phyloP scores from a whole-genome alignment of 2,329 filamentous ascomycete genomes.

The Fusarium vanettenii region DNA sequence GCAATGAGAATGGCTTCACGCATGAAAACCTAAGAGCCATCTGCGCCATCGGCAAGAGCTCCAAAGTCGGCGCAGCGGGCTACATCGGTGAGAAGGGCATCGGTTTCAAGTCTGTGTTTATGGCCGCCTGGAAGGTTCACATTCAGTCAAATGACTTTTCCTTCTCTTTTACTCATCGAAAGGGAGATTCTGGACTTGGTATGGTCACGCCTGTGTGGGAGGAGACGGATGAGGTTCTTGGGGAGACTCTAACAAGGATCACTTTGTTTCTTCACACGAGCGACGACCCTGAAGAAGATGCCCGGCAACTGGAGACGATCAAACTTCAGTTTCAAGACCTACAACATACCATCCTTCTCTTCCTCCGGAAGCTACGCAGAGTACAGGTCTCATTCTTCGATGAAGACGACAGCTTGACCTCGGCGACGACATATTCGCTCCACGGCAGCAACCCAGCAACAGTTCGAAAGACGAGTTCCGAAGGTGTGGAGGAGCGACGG shows the following conservation, averaged over 20 bases:
- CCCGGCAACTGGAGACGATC: constrained; percentile 41
- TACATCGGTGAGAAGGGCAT: constrained; percentile 65
- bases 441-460: constrained; percentile 11
- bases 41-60: constrained; percentile 58
- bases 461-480: constrained; percentile 3
- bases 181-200: constrained; percentile 58
- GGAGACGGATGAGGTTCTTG: constrained; percentile 29
- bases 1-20: constrained; percentile 62
- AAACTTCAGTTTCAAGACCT: constrained; percentile 51
- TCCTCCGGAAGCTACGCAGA: constrained; percentile 53
- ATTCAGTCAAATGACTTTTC: constrained; percentile 58
- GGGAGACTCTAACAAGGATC: constrained; percentile 47
- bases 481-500: constrained; percentile 12
- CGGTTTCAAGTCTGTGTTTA: constrained; percentile 65
- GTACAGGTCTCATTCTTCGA: constrained; percentile 49
- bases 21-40: constrained; percentile 57
- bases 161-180: constrained; percentile 56
- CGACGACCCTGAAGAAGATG: constrained; percentile 26
- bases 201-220: constrained; percentile 62
- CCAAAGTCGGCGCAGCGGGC: constrained; percentile 54
- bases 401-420: constrained; percentile 9
- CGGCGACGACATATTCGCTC: constrained; percentile 19
- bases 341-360: constrained; percentile 54
- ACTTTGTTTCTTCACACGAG: constrained; percentile 51
- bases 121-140: constrained; percentile 55